These are phyloP conservation scores for Scutellaria barbata DNA, from an alignment of 257 asterid genomes.

Conservation along the genomic window DNA sequence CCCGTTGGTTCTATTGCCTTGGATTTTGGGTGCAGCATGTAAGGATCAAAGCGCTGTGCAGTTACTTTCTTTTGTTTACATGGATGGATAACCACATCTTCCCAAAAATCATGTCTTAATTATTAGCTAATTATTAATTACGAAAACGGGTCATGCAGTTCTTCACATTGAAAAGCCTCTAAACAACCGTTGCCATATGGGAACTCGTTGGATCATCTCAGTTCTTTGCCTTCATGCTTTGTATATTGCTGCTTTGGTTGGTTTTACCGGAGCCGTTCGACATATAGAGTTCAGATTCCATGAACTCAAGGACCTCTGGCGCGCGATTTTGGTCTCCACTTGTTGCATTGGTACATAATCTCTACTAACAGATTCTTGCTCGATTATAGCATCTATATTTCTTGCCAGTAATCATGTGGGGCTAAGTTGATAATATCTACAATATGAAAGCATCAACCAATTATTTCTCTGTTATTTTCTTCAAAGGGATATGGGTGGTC, in stretches of 20 bases:
- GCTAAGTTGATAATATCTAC: background rate
- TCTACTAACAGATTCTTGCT: background rate
- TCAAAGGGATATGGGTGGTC: slow-evolving; percentile 70
- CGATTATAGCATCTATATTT: background rate
- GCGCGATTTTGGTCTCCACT: slow-evolving; percentile 69
- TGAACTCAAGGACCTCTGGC: slow-evolving; percentile 88
- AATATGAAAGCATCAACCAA: no score
- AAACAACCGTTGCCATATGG: slow-evolving; percentile 81
- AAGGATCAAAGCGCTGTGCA: slow-evolving; percentile 39
- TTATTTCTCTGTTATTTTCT: slow-evolving; percentile 10
- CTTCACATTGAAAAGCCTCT: slow-evolving; percentile 67
- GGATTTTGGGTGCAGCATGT: slow-evolving; percentile 72
- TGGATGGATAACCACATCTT: no score
- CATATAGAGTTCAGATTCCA: slow-evolving; percentile 84
- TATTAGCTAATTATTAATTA: no score
- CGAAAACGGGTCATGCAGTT: slow-evolving; percentile 49
- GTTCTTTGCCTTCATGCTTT: slow-evolving; percentile 67
- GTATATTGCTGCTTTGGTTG: slow-evolving; percentile 72
- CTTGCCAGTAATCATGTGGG: background rate
- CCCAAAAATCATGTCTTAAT: no score
- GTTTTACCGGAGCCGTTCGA: slow-evolving; percentile 69
- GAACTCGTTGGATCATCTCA: slow-evolving; percentile 64
- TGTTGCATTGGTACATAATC: slow-evolving; percentile 64
- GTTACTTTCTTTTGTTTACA: no score
- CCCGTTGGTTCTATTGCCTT: slow-evolving; percentile 71